phyloP scores from a whole-genome alignment of 495 filamentous ascomycete genomes.

The Penicillium nucicola region DNA sequence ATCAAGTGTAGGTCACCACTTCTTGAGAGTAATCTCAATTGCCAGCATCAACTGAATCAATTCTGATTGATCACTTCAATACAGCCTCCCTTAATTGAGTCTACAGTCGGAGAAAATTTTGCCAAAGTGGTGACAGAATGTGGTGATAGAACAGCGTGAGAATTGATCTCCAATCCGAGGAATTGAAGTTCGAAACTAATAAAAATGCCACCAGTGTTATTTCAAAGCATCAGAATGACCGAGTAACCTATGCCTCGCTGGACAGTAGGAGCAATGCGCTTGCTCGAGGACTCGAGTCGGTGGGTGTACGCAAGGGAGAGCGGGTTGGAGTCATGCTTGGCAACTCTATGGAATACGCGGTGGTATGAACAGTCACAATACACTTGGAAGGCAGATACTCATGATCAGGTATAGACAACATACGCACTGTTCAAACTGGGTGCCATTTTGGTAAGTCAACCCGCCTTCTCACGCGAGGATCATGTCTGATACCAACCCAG shows the following conservation, averaged over 20 bases:
- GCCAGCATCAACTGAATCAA: neutral
- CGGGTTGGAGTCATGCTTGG: conserved; percentile 83
- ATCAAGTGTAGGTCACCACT: conserved; percentile 30
- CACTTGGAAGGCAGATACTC: neutral
- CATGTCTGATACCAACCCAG: conserved; percentile 23
- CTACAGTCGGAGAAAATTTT: conserved; percentile 83
- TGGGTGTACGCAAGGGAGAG: conserved; percentile 81
- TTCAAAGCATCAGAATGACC: conserved; percentile 58
- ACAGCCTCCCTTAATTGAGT: conserved; percentile 69
- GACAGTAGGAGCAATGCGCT: conserved; percentile 74
- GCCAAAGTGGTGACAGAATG: conserved; percentile 61
- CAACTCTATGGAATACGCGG: conserved; percentile 79
- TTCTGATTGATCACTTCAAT: neutral
- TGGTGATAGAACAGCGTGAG: conserved; percentile 75
- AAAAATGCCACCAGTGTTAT: conserved; percentile 50
- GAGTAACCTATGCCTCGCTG: conserved; percentile 70
- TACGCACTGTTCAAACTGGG: conserved; percentile 94
- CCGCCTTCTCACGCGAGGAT: neutral
- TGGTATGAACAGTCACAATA: conserved; percentile 37
- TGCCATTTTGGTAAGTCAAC: conserved; percentile 65
- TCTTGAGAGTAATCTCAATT: neutral
- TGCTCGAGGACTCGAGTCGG: conserved; percentile 65
- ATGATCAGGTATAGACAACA: conserved; percentile 44
- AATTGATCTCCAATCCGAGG: too few species aligned
- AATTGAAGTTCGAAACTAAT: neutral